Evolutionary conservation across 2,329 filamentous ascomycete genomes (phyloP).

Genomic region (Purpureocillium lavendulum): DNA sequence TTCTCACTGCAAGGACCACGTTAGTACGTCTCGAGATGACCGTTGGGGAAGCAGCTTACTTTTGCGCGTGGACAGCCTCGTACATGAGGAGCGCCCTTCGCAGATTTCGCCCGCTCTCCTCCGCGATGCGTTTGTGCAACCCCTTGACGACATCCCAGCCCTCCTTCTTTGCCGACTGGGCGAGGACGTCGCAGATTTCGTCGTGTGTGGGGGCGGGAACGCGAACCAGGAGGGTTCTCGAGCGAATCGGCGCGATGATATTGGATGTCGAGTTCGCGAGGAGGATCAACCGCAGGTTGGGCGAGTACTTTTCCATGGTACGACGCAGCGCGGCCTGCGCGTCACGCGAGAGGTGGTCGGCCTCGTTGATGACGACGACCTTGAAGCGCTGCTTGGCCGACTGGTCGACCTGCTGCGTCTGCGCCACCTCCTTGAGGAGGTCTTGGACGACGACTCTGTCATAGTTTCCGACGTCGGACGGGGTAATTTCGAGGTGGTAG

Average conservation of each 20-base stretch:
- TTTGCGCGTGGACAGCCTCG: constrained; percentile 93
- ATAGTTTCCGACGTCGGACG: constrained; percentile 92
- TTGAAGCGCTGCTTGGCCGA: constrained; percentile 90
- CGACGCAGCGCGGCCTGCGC: constrained; percentile 89
- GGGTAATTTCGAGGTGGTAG: constrained; percentile 97
- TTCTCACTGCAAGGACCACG: constrained; percentile 58
- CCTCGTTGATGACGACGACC: constrained; percentile 98
- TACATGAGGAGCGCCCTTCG: constrained; percentile 91
- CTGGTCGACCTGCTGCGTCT: constrained; percentile 97
- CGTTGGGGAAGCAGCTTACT: constrained; percentile 49
- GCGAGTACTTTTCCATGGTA: constrained; percentile 99
- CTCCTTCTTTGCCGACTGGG: constrained; percentile 64
- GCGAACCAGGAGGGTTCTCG: constrained; percentile 80
- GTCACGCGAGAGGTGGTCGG: constrained; percentile 87
- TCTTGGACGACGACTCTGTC: constrained; percentile 95
- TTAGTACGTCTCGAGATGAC: constrained; percentile 16
- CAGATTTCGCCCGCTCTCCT: constrained; percentile 84
- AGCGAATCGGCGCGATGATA: constrained; percentile 97
- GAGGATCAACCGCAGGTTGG: constrained; percentile 84
- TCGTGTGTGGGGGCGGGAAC: constrained; percentile 81
- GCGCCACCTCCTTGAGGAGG: constrained; percentile 91
- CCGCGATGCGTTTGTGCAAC: constrained; percentile 77
- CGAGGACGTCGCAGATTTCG: constrained; percentile 76
- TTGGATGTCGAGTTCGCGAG: constrained; percentile 95
- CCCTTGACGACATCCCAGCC: constrained; percentile 69